These are phyloP conservation scores for Mycena albidolilacea DNA, from an alignment of 768 basidiomycete species.

Conservation along the genomic window DNA sequence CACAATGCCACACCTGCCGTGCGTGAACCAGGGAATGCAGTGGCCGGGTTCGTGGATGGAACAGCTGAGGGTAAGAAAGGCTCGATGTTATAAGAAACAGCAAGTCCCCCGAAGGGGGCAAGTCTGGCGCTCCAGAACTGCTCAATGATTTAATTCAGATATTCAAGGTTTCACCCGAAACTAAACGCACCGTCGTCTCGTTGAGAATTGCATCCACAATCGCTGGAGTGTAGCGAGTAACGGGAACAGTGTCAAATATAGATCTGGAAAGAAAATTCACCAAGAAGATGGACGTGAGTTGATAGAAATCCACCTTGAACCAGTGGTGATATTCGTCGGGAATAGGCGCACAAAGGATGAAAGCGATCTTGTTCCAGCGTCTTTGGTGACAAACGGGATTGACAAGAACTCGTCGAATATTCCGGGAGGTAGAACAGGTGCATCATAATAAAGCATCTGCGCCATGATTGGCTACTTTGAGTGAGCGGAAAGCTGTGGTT, in stretches of 20 bases:
- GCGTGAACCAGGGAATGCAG: constrained; percentile 33
- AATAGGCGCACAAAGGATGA: constrained; percentile 47
- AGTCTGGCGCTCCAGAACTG: constrained; percentile 12
- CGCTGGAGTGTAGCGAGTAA: not conserved
- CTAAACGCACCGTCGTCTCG: constrained; percentile 4
- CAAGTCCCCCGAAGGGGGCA: not conserved
- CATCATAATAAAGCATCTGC: constrained; percentile 59
- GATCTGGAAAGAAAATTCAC: constrained; percentile 2
- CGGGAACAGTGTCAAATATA: constrained; percentile 2
- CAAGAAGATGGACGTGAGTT: not conserved
- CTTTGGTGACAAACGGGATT: constrained; percentile 47
- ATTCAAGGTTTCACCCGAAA: not conserved
- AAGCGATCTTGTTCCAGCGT: constrained; percentile 50
- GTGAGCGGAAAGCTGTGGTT: not conserved
- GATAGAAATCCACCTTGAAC: constrained; percentile 42
- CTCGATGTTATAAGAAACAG: constrained; percentile 56
- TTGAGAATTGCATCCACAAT: constrained; percentile 7
- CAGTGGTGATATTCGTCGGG: constrained; percentile 45
- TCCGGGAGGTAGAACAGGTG: constrained; percentile 52
- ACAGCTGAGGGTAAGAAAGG: constrained; percentile 49
- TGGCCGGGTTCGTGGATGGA: constrained; percentile 8
- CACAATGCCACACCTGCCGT: constrained; percentile 3
- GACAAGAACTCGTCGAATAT: constrained; percentile 56
- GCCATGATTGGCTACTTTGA: constrained; percentile 27
- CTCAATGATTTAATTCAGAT: not conserved